phyloP scores from a whole-genome alignment of 148 eudicot species.

The Nepenthes gracilis region DNA sequence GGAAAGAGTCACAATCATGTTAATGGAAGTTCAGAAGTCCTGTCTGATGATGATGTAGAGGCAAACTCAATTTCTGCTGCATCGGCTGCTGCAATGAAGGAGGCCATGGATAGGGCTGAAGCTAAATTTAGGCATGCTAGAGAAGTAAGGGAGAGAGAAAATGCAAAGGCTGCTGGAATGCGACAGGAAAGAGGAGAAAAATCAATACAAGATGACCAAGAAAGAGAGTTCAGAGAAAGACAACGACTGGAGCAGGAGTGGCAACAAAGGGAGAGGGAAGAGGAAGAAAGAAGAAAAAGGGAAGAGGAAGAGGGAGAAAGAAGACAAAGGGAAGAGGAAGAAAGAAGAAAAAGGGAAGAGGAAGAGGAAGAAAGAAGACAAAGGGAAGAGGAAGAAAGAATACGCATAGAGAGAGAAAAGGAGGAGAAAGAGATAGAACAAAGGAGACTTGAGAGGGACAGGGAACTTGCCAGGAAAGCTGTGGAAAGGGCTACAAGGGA shows the following conservation, averaged over 20 bases:
- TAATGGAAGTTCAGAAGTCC: slow-evolving; percentile 31
- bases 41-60: slow-evolving; percentile 41
- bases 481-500: slow-evolving; percentile 95
- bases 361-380: slow-evolving; percentile 42
- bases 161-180: slow-evolving; percentile 62
- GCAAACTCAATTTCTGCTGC: slow-evolving; percentile 79
- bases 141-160: slow-evolving; percentile 76
- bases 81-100: slow-evolving; percentile 98
- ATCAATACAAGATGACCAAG: slow-evolving; percentile 27
- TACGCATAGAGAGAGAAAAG: too few relatives aligned
- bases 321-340: slow-evolving; percentile 38
- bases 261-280: slow-evolving; percentile 64
- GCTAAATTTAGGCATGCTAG: slow-evolving; percentile 89
- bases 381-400: slow-evolving; percentile 45
- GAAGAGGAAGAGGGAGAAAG: slow-evolving; percentile 52
- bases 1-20: slow-evolving; percentile 34
- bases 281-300: slow-evolving; percentile 31
- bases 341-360: slow-evolving; percentile 38
- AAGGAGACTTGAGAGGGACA: slow-evolving; percentile 48
- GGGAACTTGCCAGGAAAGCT: slow-evolving; percentile 76
- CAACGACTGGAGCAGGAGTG: slow-evolving; percentile 45
- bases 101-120: slow-evolving; percentile 97
- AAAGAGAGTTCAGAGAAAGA: slow-evolving; percentile 55
- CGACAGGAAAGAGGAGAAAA: slow-evolving; percentile 54
- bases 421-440: slow-evolving; percentile 48